A percentile compares a stretch with the other conserved stretches of the same genome.
Conservation (phyloP, 495 filamentous ascomycete species). For the Aspergillus nidulans region DNA sequence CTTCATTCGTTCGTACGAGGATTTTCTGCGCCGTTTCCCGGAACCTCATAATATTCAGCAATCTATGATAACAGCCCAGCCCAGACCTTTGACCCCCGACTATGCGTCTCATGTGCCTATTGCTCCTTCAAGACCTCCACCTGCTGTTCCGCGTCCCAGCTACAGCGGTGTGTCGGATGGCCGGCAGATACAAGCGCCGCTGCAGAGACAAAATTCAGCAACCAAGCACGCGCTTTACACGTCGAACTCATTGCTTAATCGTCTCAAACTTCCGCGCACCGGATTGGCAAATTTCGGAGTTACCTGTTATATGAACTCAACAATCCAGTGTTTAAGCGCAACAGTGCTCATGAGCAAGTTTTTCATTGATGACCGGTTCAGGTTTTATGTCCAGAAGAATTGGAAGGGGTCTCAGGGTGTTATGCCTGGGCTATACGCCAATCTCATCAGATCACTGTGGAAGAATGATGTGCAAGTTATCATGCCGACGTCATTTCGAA, state of each 20-base stretch:
- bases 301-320: conserved; percentile 89
- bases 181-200: conserved; percentile 50
- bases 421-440: conserved; percentile 69
- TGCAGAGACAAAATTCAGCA: conserved; percentile 41
- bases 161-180: conserved; percentile 83
- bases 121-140: conserved; percentile 64
- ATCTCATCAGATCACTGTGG: conserved; percentile 69
- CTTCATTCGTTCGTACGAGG: conserved; percentile 58
- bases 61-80: conserved; percentile 60
- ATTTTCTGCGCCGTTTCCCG: conserved; percentile 80
- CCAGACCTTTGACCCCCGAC: conserved; percentile 24
- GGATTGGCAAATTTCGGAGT: conserved; percentile 77
- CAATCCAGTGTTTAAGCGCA: conserved; percentile 75
- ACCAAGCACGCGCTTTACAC: conserved; percentile 45
- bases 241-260: conserved; percentile 37
- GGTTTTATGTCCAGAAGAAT: conserved; percentile 54
- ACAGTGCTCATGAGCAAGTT: conserved; percentile 68
- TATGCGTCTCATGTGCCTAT: conserved; percentile 41
- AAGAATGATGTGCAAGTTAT: conserved; percentile 62
- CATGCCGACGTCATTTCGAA: conserved; percentile 50
- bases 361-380: conserved; percentile 57
- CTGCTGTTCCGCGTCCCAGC: conserved; percentile 76
- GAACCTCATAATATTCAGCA: conserved; percentile 65
- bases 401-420: conserved; percentile 74
- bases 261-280: conserved; percentile 56